Base-by-base conservation (phyloP, 495 filamentous ascomycete species). In the Penicillium flavigenum region DNA sequence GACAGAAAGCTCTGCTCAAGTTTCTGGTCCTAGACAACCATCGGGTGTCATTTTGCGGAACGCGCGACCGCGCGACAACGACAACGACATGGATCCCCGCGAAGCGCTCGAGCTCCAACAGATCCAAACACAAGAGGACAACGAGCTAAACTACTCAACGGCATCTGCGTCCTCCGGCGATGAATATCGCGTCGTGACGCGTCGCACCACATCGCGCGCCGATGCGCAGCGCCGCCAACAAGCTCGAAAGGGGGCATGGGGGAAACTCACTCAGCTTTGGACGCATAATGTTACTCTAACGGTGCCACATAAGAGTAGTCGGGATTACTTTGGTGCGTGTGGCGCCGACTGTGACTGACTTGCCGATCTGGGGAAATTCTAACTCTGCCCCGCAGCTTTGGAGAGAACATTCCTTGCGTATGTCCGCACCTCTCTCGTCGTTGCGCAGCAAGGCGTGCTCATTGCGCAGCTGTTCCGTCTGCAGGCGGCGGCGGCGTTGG, bases 391-490 rank as follows among this genome's bases (percentile, higher is more conserved):
- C 8, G 7, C 5, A 54, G 90, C 89, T 32, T 78, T 91, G 29
- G 88, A 94, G 69, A 77, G 88, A 52, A 94, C 88, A 41, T 93
- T 88, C 67, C 83, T 93, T 44, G 84, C 79, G 43, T 92, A 92
- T 71, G 77, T 91, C 39, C 85, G 88, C 44, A 91, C 88, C 14
- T 88, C 88, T 0, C 66, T 89, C 24, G 75, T 81, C 3, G 71
- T 93, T 22, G 79, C 88, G 6, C 86, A 91, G 68, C 75, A 85
- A 50, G 83, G 85, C 38, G 82, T 86, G 8, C 63, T 85, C 19
- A 76, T 88, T 29, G 83, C 88, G 1, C 88, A 92, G 65, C 80
- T 91, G 14, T 88, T 87, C 62, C 77, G 84, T 51, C 78, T 92
- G 3, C 84, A 89, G 61, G 80, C 81, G 72, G 67, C 75, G 17